Base-by-base conservation (phyloP, 495 filamentous ascomycete species). In the Talaromyces proteolyticus region DNA sequence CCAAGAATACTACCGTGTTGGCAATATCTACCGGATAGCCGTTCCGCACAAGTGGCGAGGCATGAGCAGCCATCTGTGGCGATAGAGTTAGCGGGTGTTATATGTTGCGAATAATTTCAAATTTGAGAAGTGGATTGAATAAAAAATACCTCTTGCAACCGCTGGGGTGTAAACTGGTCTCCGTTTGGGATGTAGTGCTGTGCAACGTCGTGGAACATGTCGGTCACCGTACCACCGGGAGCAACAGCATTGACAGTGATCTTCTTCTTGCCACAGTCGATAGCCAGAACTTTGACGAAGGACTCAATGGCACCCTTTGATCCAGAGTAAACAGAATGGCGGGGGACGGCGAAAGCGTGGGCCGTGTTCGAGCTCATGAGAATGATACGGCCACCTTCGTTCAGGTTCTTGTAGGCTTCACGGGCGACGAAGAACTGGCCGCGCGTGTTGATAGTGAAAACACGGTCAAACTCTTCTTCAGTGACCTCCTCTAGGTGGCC, bases 391-490 rank as follows among this genome's bases (percentile, higher is more conserved):
- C 73, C 69, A 3, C 66, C 8, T 0, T 45, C 58, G 0, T 65
- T 57, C 14, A 87, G 73, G 63, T 89, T 62, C 64, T 84, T 81
- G 63, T 81, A 82, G 6, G 78, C 84, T 66, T 85, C 76, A 61
- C 83, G 79, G 47, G 81, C 84, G 42, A 89, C 83, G 70, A 81
- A 76, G 59, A 78, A 79, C 59, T 80, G 77, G 24, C 73, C 77
- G 46, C 75, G 76, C 25, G 76, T 73, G 65, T 81, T 81, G 56
- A 78, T 70, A 45, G 50, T 65, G 55, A 79, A 77, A 53, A 79
- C 70, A 20, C 67, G 65, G 62, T 80, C 77, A 47, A 73, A 79
- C 52, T 78, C 72, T 50, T 72, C 73, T 25, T 72, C 65, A n/a
- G 62, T 70, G 14, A 77, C 74, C 43, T 76, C 67, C 37, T 66